Evolutionary conservation across 495 filamentous ascomycete species (phyloP).

Genomic region (Penicillium mononematosum): DNA sequence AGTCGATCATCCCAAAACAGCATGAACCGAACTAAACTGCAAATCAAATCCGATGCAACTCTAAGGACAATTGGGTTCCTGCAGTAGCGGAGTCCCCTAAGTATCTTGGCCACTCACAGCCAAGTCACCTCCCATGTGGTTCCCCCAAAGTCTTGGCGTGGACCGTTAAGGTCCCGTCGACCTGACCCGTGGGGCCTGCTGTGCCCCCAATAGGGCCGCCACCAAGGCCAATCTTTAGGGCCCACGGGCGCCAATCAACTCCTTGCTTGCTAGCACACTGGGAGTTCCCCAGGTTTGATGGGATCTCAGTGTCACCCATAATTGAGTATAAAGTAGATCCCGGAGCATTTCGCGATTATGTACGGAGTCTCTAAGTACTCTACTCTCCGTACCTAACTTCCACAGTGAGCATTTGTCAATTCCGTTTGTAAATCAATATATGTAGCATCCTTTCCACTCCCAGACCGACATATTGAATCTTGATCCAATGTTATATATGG

Average conservation of each 20-base stretch:
- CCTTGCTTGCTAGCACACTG: slow-evolving; percentile 20
- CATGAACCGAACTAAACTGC: not conserved
- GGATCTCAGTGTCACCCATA: slow-evolving; percentile 1
- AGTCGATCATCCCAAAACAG: slow-evolving; percentile 6
- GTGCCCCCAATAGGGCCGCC: slow-evolving; percentile 12
- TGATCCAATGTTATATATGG: not conserved
- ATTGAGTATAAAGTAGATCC: not conserved
- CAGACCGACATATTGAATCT: not conserved
- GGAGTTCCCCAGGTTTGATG: slow-evolving; percentile 21
- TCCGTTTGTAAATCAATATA: not conserved
- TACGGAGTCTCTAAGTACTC: too few species aligned
- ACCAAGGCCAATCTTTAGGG: not conserved
- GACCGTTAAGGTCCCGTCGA: slow-evolving; percentile 9
- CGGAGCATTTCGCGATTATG: not conserved
- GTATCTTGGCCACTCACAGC: slow-evolving; percentile 21
- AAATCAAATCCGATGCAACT: slow-evolving; percentile 14
- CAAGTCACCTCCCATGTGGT: slow-evolving; percentile 15
- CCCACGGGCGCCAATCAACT: slow-evolving; percentile 23
- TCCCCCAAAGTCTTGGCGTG: not conserved
- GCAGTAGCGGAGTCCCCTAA: slow-evolving; percentile 6
- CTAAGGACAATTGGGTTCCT: slow-evolving; percentile 30
- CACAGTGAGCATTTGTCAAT: not conserved
- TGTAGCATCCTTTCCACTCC: not conserved
- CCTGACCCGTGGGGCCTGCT: slow-evolving; percentile 18
- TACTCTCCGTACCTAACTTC: too few species aligned